These are phyloP conservation scores for Hygrophorus pudorinus DNA, from an alignment of 768 basidiomycete species.

Conservation along the genomic window DNA sequence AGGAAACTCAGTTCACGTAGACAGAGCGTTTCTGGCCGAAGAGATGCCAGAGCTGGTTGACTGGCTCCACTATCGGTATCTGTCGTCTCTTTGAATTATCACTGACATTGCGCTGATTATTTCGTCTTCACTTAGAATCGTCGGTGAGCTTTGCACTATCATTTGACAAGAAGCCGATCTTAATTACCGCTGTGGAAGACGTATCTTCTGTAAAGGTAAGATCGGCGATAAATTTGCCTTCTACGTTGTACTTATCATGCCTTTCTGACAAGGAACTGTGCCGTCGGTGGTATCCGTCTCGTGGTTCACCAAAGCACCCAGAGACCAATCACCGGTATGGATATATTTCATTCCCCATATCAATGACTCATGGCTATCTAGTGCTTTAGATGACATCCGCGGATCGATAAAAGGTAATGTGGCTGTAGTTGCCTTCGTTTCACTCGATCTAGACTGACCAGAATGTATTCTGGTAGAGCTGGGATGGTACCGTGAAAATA, in stretches of 20 bases:
- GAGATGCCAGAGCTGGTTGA: slow-evolving; percentile 77
- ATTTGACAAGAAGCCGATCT: slow-evolving; percentile 51
- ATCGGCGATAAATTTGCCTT: neutral
- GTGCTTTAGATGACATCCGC: slow-evolving; percentile 76
- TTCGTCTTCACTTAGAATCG: slow-evolving; percentile 9
- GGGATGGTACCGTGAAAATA: slow-evolving; percentile 65
- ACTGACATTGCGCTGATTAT: neutral
- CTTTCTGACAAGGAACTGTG: slow-evolving; percentile 46
- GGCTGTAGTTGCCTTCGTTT: neutral
- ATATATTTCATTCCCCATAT: slow-evolving; percentile 5
- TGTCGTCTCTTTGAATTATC: slow-evolving; percentile 2
- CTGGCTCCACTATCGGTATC: slow-evolving; percentile 73
- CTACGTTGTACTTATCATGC: neutral
- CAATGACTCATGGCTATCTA: slow-evolving; percentile 17
- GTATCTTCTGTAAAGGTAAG: slow-evolving; percentile 75
- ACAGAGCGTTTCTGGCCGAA: slow-evolving; percentile 58
- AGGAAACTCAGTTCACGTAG: slow-evolving; percentile 81
- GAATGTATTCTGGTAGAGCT: slow-evolving; percentile 43
- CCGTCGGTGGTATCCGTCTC: slow-evolving; percentile 58
- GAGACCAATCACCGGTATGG: slow-evolving; percentile 50
- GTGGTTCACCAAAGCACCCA: slow-evolving; percentile 20
- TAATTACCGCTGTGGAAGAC: slow-evolving; percentile 32
- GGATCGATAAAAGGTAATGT: slow-evolving; percentile 31
- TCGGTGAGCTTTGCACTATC: slow-evolving; percentile 25
- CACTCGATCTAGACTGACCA: neutral